Percentiles rank a stretch among this genome's conserved stretches.
These are phyloP conservation scores for Aspergillus transmontanensis DNA, from an alignment of 2,329 filamentous ascomycete species.

Conservation along the genomic window DNA sequence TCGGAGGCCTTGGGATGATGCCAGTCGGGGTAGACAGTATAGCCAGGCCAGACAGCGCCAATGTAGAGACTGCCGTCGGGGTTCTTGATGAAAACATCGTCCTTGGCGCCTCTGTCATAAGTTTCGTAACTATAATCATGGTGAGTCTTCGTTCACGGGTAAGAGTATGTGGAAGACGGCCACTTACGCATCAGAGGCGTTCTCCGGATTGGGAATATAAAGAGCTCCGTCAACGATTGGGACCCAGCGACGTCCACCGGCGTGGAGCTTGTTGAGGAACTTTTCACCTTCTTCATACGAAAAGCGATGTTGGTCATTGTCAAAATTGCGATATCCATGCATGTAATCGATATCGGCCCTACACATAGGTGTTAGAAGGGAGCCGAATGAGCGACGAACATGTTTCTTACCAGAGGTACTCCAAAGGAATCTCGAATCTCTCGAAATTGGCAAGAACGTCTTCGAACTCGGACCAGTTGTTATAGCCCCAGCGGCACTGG, in stretches of 20 bases:
- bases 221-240: constrained; percentile 67
- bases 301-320: constrained; percentile 57
- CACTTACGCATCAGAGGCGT: constrained; percentile 64
- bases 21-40: constrained; percentile 65
- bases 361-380: background rate
- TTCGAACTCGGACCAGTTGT: constrained; percentile 69
- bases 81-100: constrained; percentile 55
- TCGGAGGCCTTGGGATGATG: constrained; percentile 60
- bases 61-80: constrained; percentile 58
- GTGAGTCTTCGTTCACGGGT: background rate
- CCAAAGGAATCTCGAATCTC: constrained; percentile 59
- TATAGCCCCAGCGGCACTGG: constrained; percentile 82
- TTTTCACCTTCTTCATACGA: constrained; percentile 51
- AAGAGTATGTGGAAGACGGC: constrained; percentile 28
- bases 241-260: constrained; percentile 59
- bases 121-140: constrained; percentile 47
- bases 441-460: constrained; percentile 58
- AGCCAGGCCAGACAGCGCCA: constrained; percentile 60
- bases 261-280: constrained; percentile 57
- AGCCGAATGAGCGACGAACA: background rate
- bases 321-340: constrained; percentile 63
- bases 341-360: constrained; percentile 58
- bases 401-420: constrained; percentile 48
- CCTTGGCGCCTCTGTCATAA: constrained; percentile 54
- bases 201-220: constrained; percentile 72